Base-by-base conservation (phyloP, 441 rosid genomes). In the Corymbia calophylla region DNA sequence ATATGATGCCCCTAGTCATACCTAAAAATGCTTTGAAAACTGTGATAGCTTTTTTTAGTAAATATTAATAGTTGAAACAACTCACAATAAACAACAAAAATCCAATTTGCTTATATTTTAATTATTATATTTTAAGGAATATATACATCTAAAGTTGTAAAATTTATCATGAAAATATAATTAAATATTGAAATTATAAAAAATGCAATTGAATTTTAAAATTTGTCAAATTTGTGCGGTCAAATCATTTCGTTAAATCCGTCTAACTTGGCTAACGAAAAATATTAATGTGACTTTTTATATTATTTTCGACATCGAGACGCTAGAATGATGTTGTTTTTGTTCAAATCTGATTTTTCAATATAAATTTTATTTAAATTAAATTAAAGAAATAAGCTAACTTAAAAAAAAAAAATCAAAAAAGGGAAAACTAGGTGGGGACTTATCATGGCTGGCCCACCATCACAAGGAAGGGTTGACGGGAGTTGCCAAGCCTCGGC, bases 211-310 rank as follows among this genome's bases (percentile, higher is more conserved):
- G 21, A 54, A 21, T 53, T 53, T 53, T 53, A 6, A 15, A 17
- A 53, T 54, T 23, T 56, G 12, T 56, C 13, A 23, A 56, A 56
- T 56, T 23, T 2, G 9, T 9, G 6, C 23, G 4, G 23, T 56
- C 0, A 23, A 56, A 0, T 23, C 4, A 1, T 56, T 56, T 21
- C 0, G 0, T 21, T 56, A 56, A 5, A 21, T 56, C 5, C 0
- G 3, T 58, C 6, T 6, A 25, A 58, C 25, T 25, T 0, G 0
- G 3, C 25, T 58, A 0, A 58, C n/a, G 7, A 4, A 58, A 9
- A 58, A 9, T 0, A 0, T 25, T 23, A 13, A 25, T 58, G 7
- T 25, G n/a, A 3, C 1, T 9, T 58, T 58, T 23, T 58, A 8
- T 2, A 4, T 56, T 56, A 23, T 58, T 23, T 23, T 56, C 5